Conservation (phyloP, 495 filamentous ascomycete species). For the Podospora appendiculata region DNA sequence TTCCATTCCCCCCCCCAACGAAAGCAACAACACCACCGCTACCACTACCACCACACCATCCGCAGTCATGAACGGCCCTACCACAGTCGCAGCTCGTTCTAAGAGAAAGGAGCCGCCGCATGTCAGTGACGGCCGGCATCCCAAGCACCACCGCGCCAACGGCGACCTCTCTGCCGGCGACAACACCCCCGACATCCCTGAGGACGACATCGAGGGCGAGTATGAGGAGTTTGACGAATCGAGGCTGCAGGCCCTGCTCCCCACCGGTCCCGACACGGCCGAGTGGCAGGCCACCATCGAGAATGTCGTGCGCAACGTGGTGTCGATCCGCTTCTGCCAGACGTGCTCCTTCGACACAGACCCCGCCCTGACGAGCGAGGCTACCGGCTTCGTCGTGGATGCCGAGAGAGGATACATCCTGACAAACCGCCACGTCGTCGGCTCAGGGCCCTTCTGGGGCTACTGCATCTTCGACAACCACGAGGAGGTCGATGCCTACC, state of each 20-base stretch:
- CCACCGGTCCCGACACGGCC: conserved; percentile 67
- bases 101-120: conserved; percentile 44
- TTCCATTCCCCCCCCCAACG: background rate
- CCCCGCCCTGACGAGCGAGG: conserved; percentile 84
- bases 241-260: conserved; percentile 26
- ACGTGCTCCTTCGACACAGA: conserved; percentile 98
- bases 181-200: conserved; percentile 36
- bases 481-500: conserved; percentile 91
- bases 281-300: conserved; percentile 98
- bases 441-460: conserved; percentile 93
- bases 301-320: conserved; percentile 82
- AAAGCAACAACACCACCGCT: background rate
- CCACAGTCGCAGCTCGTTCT: conserved; percentile 25
- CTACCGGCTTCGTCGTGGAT: conserved; percentile 97
- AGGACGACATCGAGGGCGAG: conserved; percentile 29
- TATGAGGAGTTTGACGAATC: conserved; percentile 31
- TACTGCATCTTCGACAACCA: conserved; percentile 98
- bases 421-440: conserved; percentile 91
- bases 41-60: conserved; percentile 1
- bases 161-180: conserved; percentile 33
- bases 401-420: conserved; percentile 82
- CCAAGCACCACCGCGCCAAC: conserved; percentile 45
- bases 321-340: conserved; percentile 97
- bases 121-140: conserved; percentile 31
- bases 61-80: conserved; percentile 33